Evolutionary conservation across 1,284 basidiomycete genomes (phyloP).

Genomic region (Calocybe gambosa): DNA sequence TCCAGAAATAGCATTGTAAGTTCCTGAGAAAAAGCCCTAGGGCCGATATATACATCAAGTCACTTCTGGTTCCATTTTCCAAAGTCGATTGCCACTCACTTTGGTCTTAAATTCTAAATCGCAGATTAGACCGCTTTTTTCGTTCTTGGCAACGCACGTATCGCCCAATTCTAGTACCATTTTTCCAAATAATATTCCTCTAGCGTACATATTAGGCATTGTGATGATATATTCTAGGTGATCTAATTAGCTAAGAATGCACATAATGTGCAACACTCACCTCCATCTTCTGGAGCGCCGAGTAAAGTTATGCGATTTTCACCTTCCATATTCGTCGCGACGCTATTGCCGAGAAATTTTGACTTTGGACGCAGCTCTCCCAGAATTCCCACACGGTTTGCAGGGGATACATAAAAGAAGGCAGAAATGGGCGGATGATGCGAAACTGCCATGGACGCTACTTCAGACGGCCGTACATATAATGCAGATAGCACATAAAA

Average conservation of each 20-base stretch:
- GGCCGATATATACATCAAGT: not conserved
- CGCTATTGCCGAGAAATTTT: slow-evolving; percentile 95
- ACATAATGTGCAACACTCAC: slow-evolving; percentile 33
- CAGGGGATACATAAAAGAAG: slow-evolving; percentile 96
- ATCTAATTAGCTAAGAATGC: slow-evolving; percentile 7
- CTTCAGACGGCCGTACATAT: slow-evolving; percentile 1
- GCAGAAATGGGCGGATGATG: slow-evolving; percentile 96
- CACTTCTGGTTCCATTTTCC: not conserved
- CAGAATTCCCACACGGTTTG: slow-evolving; percentile 76
- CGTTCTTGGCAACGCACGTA: slow-evolving; percentile 81
- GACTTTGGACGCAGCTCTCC: slow-evolving; percentile 96
- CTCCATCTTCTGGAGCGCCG: slow-evolving; percentile 80
- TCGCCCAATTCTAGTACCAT: slow-evolving; percentile 98
- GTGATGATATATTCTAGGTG: slow-evolving; percentile 73
- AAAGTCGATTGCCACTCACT: slow-evolving; percentile 31
- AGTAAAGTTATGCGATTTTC: slow-evolving; percentile 85
- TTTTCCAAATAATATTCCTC: slow-evolving; percentile 96
- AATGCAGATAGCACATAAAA: not conserved
- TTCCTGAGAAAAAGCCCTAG: slow-evolving; percentile 95
- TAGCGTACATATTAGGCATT: slow-evolving; percentile 98
- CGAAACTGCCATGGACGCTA: slow-evolving; percentile 50
- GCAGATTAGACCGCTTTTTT: slow-evolving; percentile 66
- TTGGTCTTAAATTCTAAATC: slow-evolving; percentile 99
- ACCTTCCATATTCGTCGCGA: slow-evolving; percentile 94
- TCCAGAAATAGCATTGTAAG: slow-evolving; percentile 89